Percentiles rank a stretch among this genome's conserved stretches.
phyloP scores from a whole-genome alignment of 2,329 filamentous ascomycete species.

The Delphinella strobiligena region DNA sequence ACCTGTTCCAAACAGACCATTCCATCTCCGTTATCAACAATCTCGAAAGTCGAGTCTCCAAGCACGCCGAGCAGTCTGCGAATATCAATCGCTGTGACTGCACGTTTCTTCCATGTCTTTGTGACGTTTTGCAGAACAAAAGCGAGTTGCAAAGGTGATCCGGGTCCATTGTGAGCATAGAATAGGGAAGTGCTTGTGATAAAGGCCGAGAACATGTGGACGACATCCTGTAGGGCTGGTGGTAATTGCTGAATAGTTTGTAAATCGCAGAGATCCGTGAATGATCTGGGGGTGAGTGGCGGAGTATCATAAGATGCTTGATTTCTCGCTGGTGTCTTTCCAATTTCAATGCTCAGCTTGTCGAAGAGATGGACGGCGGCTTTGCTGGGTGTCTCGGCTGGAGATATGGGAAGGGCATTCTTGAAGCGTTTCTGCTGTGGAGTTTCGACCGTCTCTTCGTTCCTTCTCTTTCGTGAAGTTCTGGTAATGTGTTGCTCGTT shows the following conservation, averaged over 20 bases:
- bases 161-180: constrained; percentile 36
- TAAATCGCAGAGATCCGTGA: constrained; percentile 1
- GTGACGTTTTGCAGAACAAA: constrained; percentile 29
- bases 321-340: constrained; percentile 11
- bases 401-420: constrained; percentile 17
- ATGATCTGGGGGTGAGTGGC: constrained; percentile 17
- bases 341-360: constrained; percentile 18
- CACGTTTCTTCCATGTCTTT: constrained; percentile 33
- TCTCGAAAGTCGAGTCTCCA: constrained; percentile 17
- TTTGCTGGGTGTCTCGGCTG: constrained; percentile 23
- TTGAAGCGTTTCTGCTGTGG: constrained; percentile 22
- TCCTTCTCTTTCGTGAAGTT: background rate
- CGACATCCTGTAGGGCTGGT: constrained; percentile 29
- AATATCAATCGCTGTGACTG: constrained; percentile 34
- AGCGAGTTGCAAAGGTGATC: constrained; percentile 30
- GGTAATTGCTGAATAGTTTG: constrained; percentile 20
- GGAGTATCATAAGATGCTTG: constrained; percentile 20
- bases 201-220: constrained; percentile 35
- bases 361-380: constrained; percentile 22
- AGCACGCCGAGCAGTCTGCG: constrained; percentile 32
- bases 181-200: constrained; percentile 37
- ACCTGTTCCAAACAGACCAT: constrained; percentile 30
- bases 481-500: no score
- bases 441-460: constrained; percentile 11
- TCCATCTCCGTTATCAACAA: constrained; percentile 31